A percentile compares a stretch with the other conserved stretches of the same genome.
Conservation (phyloP, 2,329 filamentous ascomycete genomes). For the Microdochium nivale region DNA sequence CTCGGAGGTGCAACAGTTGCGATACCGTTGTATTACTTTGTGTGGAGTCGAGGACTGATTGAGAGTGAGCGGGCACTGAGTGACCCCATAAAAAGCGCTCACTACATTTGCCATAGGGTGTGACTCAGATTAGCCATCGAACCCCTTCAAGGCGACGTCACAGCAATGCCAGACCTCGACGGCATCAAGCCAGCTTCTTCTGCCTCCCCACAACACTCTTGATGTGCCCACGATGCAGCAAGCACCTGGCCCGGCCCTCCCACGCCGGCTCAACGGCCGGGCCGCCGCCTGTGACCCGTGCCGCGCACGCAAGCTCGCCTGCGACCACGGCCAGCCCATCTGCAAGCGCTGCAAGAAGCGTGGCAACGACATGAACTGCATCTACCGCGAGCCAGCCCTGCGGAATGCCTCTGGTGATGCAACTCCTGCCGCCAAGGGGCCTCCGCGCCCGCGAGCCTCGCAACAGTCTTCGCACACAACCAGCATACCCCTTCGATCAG, state of each 20-base stretch:
- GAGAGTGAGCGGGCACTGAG: too few relatives aligned
- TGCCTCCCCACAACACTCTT: too few relatives aligned
- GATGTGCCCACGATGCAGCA: background rate
- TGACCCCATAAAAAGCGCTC: too few relatives aligned
- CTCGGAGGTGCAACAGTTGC: background rate
- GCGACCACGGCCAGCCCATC: slow-evolving; percentile 5
- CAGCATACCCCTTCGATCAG: background rate
- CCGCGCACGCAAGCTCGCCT: slow-evolving; percentile 5
- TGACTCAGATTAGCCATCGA: too few relatives aligned
- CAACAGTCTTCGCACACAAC: background rate
- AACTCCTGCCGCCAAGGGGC: background rate
- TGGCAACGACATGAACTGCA: slow-evolving; percentile 2
- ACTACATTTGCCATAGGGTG: too few relatives aligned
- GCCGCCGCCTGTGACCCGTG: slow-evolving; percentile 5
- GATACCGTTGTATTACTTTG: too few relatives aligned
- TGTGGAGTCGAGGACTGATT: too few relatives aligned
- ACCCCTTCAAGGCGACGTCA: background rate
- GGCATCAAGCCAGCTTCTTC: too few relatives aligned
- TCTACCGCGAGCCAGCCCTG: slow-evolving; percentile 1
- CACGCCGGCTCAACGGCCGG: slow-evolving; percentile 3
- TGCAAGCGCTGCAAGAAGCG: slow-evolving; percentile 3
- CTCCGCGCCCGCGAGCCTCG: background rate
- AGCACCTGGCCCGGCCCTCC: background rate
- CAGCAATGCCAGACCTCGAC: background rate
- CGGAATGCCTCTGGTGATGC: background rate